Percentiles rank a stretch among this genome's conserved stretches.
Conservation (phyloP, 2,329 filamentous ascomycete genomes). For the Colletotrichum chlorophyti region DNA sequence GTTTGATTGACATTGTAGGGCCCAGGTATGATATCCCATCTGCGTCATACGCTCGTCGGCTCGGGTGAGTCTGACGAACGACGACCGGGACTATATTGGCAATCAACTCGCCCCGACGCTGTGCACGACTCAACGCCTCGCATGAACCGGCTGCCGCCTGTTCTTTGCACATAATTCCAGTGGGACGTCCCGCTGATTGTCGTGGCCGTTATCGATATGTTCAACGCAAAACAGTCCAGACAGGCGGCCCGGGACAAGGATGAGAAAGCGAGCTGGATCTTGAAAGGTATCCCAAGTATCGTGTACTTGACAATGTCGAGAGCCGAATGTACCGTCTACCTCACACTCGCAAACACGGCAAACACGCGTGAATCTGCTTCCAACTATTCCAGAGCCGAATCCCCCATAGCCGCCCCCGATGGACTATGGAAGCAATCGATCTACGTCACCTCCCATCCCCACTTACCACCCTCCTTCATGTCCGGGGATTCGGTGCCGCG, state of each 20-base stretch:
- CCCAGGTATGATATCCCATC: slow-evolving; percentile 15
- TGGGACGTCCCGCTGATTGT: background rate
- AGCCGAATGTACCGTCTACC: slow-evolving; percentile 18
- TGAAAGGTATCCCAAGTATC: background rate
- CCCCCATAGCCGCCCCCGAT: slow-evolving; percentile 2
- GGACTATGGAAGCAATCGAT: slow-evolving; percentile 14
- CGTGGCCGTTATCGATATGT: background rate
- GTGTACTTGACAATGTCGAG: background rate
- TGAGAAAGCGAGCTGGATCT: background rate
- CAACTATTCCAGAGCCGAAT: background rate
- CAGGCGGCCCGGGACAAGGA: background rate
- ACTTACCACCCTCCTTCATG: background rate
- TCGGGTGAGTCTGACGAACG: slow-evolving; percentile 10
- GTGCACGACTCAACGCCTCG: background rate
- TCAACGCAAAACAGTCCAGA: background rate
- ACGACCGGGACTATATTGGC: background rate
- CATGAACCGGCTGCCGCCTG: background rate
- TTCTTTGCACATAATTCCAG: background rate
- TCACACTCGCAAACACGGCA: background rate
- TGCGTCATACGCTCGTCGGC: slow-evolving; percentile 16
- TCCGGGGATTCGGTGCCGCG: background rate
- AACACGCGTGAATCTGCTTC: background rate
- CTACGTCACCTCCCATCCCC: slow-evolving; percentile 8
- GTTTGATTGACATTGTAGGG: slow-evolving; percentile 4
- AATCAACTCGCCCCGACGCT: no score